These are phyloP conservation scores for Silene conica DNA, from an alignment of 148 eudicot species.

Conservation along the genomic window DNA sequence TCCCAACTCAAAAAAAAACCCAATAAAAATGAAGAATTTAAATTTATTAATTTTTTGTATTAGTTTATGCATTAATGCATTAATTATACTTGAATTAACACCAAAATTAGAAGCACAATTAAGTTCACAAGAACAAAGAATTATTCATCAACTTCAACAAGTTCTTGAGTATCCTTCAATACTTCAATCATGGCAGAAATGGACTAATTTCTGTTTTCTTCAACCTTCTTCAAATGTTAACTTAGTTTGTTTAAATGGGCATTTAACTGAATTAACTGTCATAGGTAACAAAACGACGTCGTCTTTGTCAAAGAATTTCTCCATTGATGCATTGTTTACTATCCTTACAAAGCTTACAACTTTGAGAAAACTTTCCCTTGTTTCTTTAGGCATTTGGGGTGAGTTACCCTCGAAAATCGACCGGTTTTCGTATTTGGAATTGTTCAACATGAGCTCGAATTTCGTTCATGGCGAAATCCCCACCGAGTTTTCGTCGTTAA, in stretches of 20 bases:
- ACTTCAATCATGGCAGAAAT: conserved; percentile 54
- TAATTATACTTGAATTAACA: conserved; percentile 24
- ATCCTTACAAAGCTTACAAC: conserved; percentile 59
- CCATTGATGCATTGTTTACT: conserved; percentile 71
- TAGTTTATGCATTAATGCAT: conserved; percentile 29
- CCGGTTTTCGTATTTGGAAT: conserved; percentile 50
- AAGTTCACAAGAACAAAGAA: conserved; percentile 44
- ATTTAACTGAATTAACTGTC: conserved; percentile 66
- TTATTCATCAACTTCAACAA: conserved; percentile 56
- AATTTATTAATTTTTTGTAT: conserved; percentile 22
- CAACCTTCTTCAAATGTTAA: conserved; percentile 39
- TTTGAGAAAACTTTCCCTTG: conserved; percentile 49
- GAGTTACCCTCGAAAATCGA: conserved; percentile 54
- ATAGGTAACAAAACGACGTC: conserved; percentile 58
- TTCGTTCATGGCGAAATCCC: conserved; percentile 65
- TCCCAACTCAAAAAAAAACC: background rate
- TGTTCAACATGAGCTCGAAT: conserved; percentile 71
- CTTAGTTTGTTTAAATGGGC: conserved; percentile 56
- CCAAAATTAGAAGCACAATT: conserved; percentile 46
- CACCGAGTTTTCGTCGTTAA: conserved; percentile 33
- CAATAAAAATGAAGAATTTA: conserved; percentile 29
- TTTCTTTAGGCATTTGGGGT: conserved; percentile 88
- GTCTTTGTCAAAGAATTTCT: conserved; percentile 48
- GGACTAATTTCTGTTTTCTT: conserved; percentile 71
- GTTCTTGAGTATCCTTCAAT: conserved; percentile 62